Evolutionary conservation across 768 basidiomycete species (phyloP), one percentile per base, ranked within the genome.

Genomic region (Mycena galopus): DNA sequence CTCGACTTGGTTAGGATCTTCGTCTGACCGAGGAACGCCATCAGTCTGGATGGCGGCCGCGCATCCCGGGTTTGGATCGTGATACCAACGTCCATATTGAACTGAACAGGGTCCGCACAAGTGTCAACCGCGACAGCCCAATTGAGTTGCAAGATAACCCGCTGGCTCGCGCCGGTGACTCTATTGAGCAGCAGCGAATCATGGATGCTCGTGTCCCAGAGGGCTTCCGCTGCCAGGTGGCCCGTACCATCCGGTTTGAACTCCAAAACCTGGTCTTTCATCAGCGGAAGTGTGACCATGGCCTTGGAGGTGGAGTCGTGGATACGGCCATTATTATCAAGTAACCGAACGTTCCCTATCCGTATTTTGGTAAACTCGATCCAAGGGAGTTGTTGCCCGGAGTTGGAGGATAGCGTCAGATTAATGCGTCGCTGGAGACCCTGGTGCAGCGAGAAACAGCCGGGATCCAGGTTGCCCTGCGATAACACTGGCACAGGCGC

Each of bases 181-280:
- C 92, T 90, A 80, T 99, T 97, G 72, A 99, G 87, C 53, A 97
- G 84, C 19, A 90, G 80, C 16, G 95, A 96, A 75, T 95, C 91
- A 80, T 98, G 98, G 16, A 95, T 84, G 68, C 96, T 96, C 1
- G 95, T 96, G 82, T 99, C 98, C 97, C 97, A 99, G 8, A 94
- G 85, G 2, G 93, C 93, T 65, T 91, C 89, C 11, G 91, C 92
- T 25, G 87, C 83, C 55, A 98, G 81, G 9, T 81, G 79, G 14
- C 94, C 92, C 10, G 94, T 94, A 4, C 97, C 97, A 81, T 98
- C 96, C 1, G 93, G 87, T 76, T 86, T 91, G 85, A 94, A 96
- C 74, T 94, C 90, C 25, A 95, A 83, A 1, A 78, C 80, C 82
- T 94, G 93, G 23, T 94, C 90, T 80, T 92, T 89, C 77, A 92